Evolutionary conservation across 75 land plant genomes (phyloP).

Genomic region (Cupressus sempervirens): DNA sequence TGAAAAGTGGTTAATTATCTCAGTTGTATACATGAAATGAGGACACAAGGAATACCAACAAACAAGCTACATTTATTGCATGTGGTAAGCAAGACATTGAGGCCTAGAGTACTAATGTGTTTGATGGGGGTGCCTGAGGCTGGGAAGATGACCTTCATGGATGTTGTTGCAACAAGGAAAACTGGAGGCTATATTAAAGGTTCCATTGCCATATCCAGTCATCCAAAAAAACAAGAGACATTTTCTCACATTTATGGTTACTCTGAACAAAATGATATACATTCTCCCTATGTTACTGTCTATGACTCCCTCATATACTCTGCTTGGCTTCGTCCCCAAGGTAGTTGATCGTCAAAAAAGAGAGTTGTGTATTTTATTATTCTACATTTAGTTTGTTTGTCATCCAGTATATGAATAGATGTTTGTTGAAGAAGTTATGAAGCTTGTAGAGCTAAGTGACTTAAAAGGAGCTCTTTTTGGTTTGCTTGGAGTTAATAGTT

Average conservation of each 20-base stretch:
- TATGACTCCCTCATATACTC: constrained; percentile 66
- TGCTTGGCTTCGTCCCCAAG: constrained; percentile 62
- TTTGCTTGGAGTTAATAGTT: constrained; percentile 10
- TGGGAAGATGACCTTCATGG: constrained; percentile 79
- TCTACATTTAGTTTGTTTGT: not conserved
- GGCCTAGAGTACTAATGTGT: constrained; percentile 79
- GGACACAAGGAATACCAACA: constrained; percentile 43
- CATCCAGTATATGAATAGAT: not conserved
- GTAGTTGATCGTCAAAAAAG: constrained; percentile 40
- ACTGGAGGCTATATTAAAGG: constrained; percentile 80
- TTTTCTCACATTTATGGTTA: constrained; percentile 75
- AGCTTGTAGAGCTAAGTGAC: constrained; percentile 27
- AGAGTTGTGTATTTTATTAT: constrained; percentile 23
- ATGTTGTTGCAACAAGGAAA: constrained; percentile 78
- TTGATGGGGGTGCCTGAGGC: constrained; percentile 80
- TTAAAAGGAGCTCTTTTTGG: constrained; percentile 16
- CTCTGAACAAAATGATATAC: constrained; percentile 76
- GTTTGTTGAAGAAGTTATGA: constrained; percentile 21
- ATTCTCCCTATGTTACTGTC: constrained; percentile 74
- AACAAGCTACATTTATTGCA: constrained; percentile 47
- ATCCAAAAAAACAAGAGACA: constrained; percentile 73
- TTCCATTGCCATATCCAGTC: constrained; percentile 52
- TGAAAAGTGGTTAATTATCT: not conserved
- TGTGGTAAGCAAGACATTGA: constrained; percentile 59
- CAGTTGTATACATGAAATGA: constrained; percentile 53